These are phyloP conservation scores for Papiliotrema flavescens DNA, from an alignment of 1,284 basidiomycete genomes.

Conservation along the genomic window DNA sequence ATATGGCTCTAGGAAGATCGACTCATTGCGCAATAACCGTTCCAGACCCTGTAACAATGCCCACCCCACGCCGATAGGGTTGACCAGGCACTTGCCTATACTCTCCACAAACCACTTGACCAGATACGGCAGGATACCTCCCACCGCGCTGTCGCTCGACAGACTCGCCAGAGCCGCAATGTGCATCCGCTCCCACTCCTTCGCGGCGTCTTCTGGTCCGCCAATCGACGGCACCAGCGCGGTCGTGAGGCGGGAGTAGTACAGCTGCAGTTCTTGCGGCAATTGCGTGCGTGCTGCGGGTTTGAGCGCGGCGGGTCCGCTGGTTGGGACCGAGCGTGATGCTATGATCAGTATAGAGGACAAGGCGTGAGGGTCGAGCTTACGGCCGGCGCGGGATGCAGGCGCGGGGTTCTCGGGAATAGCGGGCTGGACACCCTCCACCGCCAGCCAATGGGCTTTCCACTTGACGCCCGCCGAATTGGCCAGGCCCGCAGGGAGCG, in stretches of 20 bases:
- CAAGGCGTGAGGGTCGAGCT: slow-evolving; percentile 6
- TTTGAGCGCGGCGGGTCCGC: slow-evolving; percentile 39
- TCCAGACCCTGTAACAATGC: slow-evolving; percentile 76
- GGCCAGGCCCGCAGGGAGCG: slow-evolving; percentile 35
- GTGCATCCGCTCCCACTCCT: slow-evolving; percentile 56
- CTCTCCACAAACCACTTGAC: slow-evolving; percentile 92
- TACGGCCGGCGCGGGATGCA: slow-evolving; percentile 31
- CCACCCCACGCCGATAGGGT: slow-evolving; percentile 65
- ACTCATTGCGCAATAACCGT: slow-evolving; percentile 75
- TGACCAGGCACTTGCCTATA: slow-evolving; percentile 56
- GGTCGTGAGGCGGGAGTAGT: slow-evolving; percentile 87
- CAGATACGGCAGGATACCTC: slow-evolving; percentile 90
- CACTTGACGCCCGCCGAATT: slow-evolving; percentile 46
- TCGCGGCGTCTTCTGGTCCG: slow-evolving; percentile 22
- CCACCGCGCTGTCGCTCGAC: slow-evolving; percentile 83
- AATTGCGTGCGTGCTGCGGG: slow-evolving; percentile 78
- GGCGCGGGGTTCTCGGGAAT: slow-evolving; percentile 91
- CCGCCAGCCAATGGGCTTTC: slow-evolving; percentile 90
- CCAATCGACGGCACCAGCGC: slow-evolving; percentile 64
- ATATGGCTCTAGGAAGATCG: slow-evolving; percentile 94
- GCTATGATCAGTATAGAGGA: slow-evolving; percentile 14
- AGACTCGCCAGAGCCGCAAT: slow-evolving; percentile 87
- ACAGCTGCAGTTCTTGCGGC: slow-evolving; percentile 90
- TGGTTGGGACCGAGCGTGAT: slow-evolving; percentile 26
- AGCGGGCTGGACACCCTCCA: slow-evolving; percentile 95